Conservation (phyloP, 305 asterid species). For the Rubia tinctorum region DNA sequence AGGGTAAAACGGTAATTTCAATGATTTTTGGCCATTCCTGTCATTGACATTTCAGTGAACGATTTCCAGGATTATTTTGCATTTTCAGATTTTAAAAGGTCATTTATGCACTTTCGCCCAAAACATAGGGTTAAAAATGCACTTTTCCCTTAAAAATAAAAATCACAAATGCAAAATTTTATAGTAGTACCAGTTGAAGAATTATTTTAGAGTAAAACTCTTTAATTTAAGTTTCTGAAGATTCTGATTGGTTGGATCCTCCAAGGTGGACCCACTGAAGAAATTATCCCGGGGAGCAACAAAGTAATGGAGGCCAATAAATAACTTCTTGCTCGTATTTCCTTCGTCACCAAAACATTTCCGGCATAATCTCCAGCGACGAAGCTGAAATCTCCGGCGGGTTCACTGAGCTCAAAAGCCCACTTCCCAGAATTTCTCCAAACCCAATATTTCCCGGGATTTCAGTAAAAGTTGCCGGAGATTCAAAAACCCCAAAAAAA, state of each 20-base stretch:
- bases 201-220: background rate
- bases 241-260: constrained; percentile 7
- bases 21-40: too few species aligned
- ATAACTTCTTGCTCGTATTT: background rate
- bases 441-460: constrained; percentile 6
- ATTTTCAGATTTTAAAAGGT: too few species aligned
- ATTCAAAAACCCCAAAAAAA: background rate
- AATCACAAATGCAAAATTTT: too few species aligned
- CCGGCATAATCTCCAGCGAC: constrained; percentile 1
- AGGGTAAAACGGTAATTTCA: too few species aligned
- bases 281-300: background rate
- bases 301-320: background rate
- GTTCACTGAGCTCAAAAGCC: background rate
- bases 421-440: background rate
- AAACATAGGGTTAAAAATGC: too few species aligned
- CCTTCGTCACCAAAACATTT: background rate
- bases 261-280: background rate
- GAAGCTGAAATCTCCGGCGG: background rate
- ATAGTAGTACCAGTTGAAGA: too few species aligned
- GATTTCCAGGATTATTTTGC: too few species aligned
- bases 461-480: constrained; percentile 19
- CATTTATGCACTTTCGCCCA: too few species aligned
- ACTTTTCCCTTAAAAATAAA: too few species aligned
- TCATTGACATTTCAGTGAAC: too few species aligned
- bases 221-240: background rate